phyloP scores from a whole-genome alignment of 495 filamentous ascomycete genomes.

The Mytilinidion resinicola region DNA sequence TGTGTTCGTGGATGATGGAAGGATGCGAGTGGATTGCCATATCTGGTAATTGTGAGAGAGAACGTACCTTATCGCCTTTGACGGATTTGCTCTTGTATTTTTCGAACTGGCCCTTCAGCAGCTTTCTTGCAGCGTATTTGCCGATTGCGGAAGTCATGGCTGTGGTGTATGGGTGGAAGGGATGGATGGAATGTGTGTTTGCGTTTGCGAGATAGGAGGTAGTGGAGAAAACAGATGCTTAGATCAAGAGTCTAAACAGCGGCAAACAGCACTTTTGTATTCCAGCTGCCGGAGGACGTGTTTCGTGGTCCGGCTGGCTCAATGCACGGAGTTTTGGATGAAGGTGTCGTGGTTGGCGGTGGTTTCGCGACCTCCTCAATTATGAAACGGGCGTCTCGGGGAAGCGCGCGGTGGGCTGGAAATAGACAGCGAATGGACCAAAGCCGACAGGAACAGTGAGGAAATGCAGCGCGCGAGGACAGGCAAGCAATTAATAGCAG shows the following conservation, averaged over 20 bases:
- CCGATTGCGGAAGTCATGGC: slow-evolving; percentile 33
- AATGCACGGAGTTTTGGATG: background rate
- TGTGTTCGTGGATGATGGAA: background rate
- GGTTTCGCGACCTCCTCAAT: slow-evolving; percentile 4
- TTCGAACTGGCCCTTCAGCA: slow-evolving; percentile 34
- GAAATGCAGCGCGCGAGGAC: background rate
- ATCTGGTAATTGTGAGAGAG: no score
- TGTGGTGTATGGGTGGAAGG: background rate
- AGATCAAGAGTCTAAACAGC: background rate
- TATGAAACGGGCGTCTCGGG: slow-evolving; percentile 28
- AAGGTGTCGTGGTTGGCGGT: slow-evolving; percentile 17
- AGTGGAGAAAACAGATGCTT: background rate
- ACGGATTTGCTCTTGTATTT: slow-evolving; percentile 35
- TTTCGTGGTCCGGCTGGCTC: background rate
- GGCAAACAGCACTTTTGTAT: background rate
- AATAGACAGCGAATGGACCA: slow-evolving; percentile 18
- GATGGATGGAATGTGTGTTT: slow-evolving; percentile 2
- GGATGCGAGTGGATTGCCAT: no score
- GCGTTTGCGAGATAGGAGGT: background rate
- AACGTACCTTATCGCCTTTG: slow-evolving; percentile 16
- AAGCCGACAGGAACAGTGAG: background rate
- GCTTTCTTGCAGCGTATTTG: slow-evolving; percentile 39
- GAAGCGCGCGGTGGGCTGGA: slow-evolving; percentile 16
- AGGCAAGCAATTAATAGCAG: background rate
- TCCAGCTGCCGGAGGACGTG: background rate